These are phyloP conservation scores for Candida loeiensis DNA, from an alignment of 805 yeast species.

Conservation along the genomic window DNA sequence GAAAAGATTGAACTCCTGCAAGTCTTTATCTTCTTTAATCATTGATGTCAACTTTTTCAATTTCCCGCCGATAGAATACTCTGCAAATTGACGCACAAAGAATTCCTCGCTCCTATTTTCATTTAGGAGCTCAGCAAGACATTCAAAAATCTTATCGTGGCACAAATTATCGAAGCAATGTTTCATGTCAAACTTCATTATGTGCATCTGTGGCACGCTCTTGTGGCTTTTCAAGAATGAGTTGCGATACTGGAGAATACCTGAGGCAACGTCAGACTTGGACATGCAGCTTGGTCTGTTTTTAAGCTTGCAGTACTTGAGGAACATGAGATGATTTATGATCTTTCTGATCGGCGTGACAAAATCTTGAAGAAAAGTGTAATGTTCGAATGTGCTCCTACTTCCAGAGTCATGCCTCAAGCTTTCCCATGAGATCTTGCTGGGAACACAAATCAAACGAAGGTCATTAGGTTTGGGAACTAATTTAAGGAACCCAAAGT, in stretches of 20 bases:
- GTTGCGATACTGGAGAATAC: slow-evolving; percentile 7
- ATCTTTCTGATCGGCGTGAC: slow-evolving; percentile 44
- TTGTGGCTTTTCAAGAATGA: neutral
- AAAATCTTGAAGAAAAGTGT: slow-evolving; percentile 30
- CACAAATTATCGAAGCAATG: slow-evolving; percentile 76
- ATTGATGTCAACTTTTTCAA: slow-evolving; percentile 12
- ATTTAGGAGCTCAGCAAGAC: slow-evolving; percentile 29
- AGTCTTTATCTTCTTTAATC: slow-evolving; percentile 13
- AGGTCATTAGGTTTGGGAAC: slow-evolving; percentile 63
- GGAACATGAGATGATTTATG: slow-evolving; percentile 17
- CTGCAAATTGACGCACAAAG: slow-evolving; percentile 19
- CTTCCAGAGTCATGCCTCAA: slow-evolving; percentile 9
- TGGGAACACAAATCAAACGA: slow-evolving; percentile 57
- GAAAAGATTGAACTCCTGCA: slow-evolving; percentile 9
- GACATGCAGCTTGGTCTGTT: slow-evolving; percentile 38
- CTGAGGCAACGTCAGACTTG: slow-evolving; percentile 40
- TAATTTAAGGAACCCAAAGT: slow-evolving; percentile 44
- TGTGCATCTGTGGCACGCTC: slow-evolving; percentile 36
- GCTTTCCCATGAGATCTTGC: slow-evolving; percentile 6
- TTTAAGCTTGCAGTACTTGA: slow-evolving; percentile 6
- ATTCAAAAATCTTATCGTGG: slow-evolving; percentile 35
- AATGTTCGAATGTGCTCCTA: slow-evolving; percentile 30
- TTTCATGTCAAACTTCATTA: slow-evolving; percentile 70
- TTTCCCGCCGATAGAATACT: slow-evolving; percentile 5
- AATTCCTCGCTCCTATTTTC: slow-evolving; percentile 18